Percentiles rank a stretch among this genome's conserved stretches.
Evolutionary conservation across 2,329 filamentous ascomycete species (phyloP).

Genomic region (Phialophora tarda): DNA sequence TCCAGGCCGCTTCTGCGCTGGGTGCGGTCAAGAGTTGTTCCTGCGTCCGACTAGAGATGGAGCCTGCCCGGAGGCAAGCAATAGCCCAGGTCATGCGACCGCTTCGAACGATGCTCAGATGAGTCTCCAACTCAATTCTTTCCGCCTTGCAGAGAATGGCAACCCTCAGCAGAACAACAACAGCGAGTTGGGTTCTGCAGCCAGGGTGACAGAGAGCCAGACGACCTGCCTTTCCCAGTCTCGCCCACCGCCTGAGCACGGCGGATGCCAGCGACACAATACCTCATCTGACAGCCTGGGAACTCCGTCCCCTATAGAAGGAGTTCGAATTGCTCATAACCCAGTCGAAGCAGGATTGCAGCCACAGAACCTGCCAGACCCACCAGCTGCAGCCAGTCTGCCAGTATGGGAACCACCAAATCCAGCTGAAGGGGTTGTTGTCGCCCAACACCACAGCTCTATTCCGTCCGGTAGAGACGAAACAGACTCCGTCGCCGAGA

Average conservation of each 20-base stretch:
- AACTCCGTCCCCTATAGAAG: not conserved
- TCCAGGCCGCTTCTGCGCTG: conserved; percentile 3
- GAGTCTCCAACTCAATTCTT: not conserved
- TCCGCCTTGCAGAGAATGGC: not conserved
- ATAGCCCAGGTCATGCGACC: not conserved
- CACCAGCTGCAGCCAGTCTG: not conserved
- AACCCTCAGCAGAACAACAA: not conserved
- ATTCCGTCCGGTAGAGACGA: not conserved
- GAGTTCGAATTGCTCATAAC: not conserved
- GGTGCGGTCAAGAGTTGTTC: not conserved
- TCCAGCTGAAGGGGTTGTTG: not conserved
- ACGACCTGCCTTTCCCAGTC: not conserved
- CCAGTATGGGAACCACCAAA: not conserved
- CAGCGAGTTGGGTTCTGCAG: not conserved
- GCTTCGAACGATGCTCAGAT: not conserved
- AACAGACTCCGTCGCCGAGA: not conserved
- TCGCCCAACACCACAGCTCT: not conserved
- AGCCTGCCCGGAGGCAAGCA: not conserved
- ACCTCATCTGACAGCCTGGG: not conserved
- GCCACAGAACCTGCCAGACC: not conserved
- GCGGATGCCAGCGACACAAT: not conserved
- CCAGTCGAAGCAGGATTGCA: not conserved
- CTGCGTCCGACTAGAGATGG: not conserved
- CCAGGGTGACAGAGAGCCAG: not conserved
- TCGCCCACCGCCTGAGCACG: not conserved